phyloP scores from a whole-genome alignment of 352 stramenopile species.

The Phytophthora pisi region DNA sequence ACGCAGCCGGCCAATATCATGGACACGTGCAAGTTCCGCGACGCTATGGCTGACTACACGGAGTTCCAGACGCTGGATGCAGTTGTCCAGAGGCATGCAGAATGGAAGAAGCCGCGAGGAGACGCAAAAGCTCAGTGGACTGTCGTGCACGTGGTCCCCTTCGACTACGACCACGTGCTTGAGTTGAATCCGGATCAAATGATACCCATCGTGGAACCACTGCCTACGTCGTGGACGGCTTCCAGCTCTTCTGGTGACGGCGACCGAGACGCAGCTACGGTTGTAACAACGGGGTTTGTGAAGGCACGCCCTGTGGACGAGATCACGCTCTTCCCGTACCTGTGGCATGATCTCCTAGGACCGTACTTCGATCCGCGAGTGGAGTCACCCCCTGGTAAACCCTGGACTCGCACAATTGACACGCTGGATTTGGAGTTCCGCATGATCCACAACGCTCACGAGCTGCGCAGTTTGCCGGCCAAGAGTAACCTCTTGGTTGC shows the following conservation, averaged over 20 bases:
- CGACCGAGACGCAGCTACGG: conserved; percentile 9
- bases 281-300: conserved; percentile 32
- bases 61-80: conserved; percentile 37
- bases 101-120: conserved; percentile 12
- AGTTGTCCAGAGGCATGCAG: conserved; percentile 26
- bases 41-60: conserved; percentile 25
- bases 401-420: conserved; percentile 37
- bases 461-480: conserved; percentile 37
- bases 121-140: conserved; percentile 7
- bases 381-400: conserved; percentile 8
- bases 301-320: conserved; percentile 49
- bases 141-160: conserved; percentile 60
- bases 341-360: conserved; percentile 66
- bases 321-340: conserved; percentile 62
- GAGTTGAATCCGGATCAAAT: conserved; percentile 42
- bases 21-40: conserved; percentile 45
- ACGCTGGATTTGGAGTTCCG: conserved; percentile 42
- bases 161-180: conserved; percentile 44
- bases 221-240: conserved; percentile 22
- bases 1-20: conserved; percentile 42
- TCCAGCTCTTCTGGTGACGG: conserved; percentile 19
- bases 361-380: conserved; percentile 47
- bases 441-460: conserved; percentile 43
- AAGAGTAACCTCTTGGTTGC: conserved; percentile 51
- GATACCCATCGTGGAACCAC: conserved; percentile 28